Evolutionary conservation across 805 yeast genomes (phyloP), one percentile per base, ranked within the genome.

Genomic region (Hanseniaspora singularis): DNA sequence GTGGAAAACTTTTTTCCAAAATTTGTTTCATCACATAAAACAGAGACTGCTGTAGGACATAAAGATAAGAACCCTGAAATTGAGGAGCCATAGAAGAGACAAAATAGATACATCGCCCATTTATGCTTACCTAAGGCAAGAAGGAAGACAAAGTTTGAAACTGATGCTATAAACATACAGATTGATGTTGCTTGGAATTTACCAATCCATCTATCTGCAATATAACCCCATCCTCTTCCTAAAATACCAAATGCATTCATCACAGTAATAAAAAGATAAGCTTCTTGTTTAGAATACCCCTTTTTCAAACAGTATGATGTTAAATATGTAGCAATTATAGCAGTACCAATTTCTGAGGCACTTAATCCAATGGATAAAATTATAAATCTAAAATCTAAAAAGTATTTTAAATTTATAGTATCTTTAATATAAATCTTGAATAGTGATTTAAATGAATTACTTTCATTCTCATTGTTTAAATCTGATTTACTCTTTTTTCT

Each of bases 1-100:
- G 84, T 69, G 0, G 87, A 87, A 52, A 76, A 81, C 18, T 81
- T 62, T 51, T 74, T 76, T 16, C 88, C 88, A 57, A 79, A 81
- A 47, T 77, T 73, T 50, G 70, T 66, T 0, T 79, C 77, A 14
- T 70, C 71, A n/a, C 79, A 73, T 24, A 82, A 74, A 38, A 73
- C 72, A 0, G 82, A 73, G n/a, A 79, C 70, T 51, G 88, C 80
- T 3, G 76, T 77, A 0, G 89, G 86, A 0, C 81, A 72, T 41
- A 81, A 55, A 0, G 83, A 70, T 34, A 82, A 63, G 4, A 81
- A 74, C 16, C 81, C 72, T 3, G 85, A 77, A 26, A 74, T 67
- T 49, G 72, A 69, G 53, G 78, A 73, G 0, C 87, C 87, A 55
- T 71, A 74, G 3, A 72, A 41, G 0, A 67, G 71, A 7, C 78